Conservation (phyloP, 2,329 filamentous ascomycete species). For the Ceratocystis cacaofunesta region DNA sequence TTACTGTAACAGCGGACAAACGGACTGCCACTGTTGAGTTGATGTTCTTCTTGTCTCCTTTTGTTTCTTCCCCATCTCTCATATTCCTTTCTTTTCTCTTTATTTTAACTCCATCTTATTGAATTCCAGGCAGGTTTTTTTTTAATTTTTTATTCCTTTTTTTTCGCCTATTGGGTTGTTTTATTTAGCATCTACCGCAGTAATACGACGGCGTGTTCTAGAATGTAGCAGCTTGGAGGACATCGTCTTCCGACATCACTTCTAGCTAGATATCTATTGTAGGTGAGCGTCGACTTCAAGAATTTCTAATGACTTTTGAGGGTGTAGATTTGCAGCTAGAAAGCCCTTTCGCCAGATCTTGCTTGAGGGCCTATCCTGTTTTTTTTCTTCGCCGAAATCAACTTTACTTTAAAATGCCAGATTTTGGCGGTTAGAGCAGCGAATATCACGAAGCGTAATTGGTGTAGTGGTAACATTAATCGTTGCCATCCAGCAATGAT, state of each 20-base stretch:
- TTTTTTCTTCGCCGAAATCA: background rate
- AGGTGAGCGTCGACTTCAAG: no score
- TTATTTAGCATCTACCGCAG: no score
- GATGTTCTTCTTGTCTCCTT: no score
- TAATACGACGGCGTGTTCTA: no score
- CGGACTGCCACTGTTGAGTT: background rate
- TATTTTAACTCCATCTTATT: background rate
- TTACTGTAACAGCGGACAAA: background rate
- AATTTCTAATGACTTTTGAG: no score
- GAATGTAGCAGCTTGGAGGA: no score
- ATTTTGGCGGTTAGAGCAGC: background rate
- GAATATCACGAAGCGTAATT: background rate
- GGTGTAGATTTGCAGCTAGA: no score
- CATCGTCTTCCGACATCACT: no score
- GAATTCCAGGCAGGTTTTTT: background rate
- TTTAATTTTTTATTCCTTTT: background rate
- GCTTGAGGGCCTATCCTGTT: no score
- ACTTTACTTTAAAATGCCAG: background rate
- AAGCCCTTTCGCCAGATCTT: no score
- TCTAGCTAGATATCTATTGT: no score
- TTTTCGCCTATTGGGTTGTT: background rate
- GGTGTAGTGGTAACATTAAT: slow-evolving; percentile 7
- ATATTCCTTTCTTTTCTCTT: background rate
- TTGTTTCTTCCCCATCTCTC: background rate
- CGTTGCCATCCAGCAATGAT: slow-evolving; percentile 4